Conservation (phyloP, 805 yeast genomes). For the Teunomyces atbi region DNA sequence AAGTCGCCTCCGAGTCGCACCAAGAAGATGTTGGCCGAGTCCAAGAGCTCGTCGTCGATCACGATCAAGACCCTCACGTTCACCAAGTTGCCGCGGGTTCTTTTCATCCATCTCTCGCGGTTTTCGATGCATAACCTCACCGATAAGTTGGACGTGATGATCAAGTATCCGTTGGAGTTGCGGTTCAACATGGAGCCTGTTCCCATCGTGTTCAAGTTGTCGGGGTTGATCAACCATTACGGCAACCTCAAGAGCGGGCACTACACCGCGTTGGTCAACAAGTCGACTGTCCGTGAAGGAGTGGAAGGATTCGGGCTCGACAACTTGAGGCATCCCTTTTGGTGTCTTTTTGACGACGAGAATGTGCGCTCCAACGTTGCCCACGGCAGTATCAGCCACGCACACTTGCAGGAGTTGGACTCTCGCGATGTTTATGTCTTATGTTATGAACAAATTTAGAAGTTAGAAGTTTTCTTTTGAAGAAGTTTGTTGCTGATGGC, state of each 20-base stretch:
- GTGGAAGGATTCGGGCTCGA: slow-evolving; percentile 11
- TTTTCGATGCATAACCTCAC: slow-evolving; percentile 51
- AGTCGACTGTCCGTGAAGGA: slow-evolving; percentile 19
- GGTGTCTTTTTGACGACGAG: slow-evolving; percentile 81
- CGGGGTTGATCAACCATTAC: slow-evolving; percentile 67
- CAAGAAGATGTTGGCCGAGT: slow-evolving; percentile 7
- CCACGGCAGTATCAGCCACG: slow-evolving; percentile 47
- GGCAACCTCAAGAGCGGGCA: slow-evolving; percentile 75
- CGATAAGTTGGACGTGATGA: slow-evolving; percentile 48
- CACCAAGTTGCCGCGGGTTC: slow-evolving; percentile 35
- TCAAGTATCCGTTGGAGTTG: slow-evolving; percentile 55
- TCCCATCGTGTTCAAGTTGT: slow-evolving; percentile 48
- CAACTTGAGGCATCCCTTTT: slow-evolving; percentile 43
- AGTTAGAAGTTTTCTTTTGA: slow-evolving; percentile 1
- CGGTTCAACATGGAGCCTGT: slow-evolving; percentile 42
- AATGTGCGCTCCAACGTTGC: slow-evolving; percentile 41
- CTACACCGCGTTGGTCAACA: slow-evolving; percentile 67
- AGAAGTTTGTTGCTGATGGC: slow-evolving; percentile 8
- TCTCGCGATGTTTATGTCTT: slow-evolving; percentile 67
- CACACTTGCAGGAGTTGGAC: slow-evolving; percentile 28
- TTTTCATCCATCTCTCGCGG: slow-evolving; percentile 41
- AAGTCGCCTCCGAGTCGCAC: slow-evolving; percentile 32
- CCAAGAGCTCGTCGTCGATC: slow-evolving; percentile 5
- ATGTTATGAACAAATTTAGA: slow-evolving; percentile 52
- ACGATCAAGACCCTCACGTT: slow-evolving; percentile 30